phyloP scores from a whole-genome alignment of 768 basidiomycete species.

The Pholiota conissans region DNA sequence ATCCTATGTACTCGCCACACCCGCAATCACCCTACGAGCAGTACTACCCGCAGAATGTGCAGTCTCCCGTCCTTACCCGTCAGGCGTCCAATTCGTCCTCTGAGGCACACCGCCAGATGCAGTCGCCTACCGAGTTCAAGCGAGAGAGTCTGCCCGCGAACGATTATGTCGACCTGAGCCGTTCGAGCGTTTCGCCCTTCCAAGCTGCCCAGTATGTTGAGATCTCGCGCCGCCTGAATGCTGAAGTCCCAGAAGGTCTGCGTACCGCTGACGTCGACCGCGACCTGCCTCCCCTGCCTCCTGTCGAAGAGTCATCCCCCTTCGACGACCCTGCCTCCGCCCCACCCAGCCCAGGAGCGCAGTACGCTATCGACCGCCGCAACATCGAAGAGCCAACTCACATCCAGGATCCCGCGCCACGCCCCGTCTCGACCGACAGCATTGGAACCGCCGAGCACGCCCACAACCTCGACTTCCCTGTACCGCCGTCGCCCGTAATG shows the following conservation, averaged over 20 bases:
- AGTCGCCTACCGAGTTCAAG: neutral
- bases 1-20: slow-evolving; percentile 22
- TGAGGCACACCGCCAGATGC: slow-evolving; percentile 3
- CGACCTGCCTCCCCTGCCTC: slow-evolving; percentile 26
- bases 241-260: slow-evolving; percentile 35
- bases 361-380: slow-evolving; percentile 17
- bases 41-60: slow-evolving; percentile 6
- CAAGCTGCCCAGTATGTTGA: slow-evolving; percentile 76
- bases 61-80: slow-evolving; percentile 21
- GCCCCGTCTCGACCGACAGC: slow-evolving; percentile 14
- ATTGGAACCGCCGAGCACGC: slow-evolving; percentile 22
- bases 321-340: slow-evolving; percentile 29
- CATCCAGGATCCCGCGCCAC: neutral
- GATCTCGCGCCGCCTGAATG: slow-evolving; percentile 58
- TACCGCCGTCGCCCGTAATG: slow-evolving; percentile 34
- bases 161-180: slow-evolving; percentile 64
- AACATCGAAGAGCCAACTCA: slow-evolving; percentile 2
- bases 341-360: slow-evolving; percentile 18
- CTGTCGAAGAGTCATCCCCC: slow-evolving; percentile 20
- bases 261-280: slow-evolving; percentile 26
- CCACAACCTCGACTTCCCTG: slow-evolving; percentile 36
- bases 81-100: slow-evolving; percentile 12
- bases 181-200: slow-evolving; percentile 73
- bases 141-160: slow-evolving; percentile 24
- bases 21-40: slow-evolving; percentile 17